Evolutionary conservation across 495 filamentous ascomycete species (phyloP).

Genomic region (Bacidia rubella): DNA sequence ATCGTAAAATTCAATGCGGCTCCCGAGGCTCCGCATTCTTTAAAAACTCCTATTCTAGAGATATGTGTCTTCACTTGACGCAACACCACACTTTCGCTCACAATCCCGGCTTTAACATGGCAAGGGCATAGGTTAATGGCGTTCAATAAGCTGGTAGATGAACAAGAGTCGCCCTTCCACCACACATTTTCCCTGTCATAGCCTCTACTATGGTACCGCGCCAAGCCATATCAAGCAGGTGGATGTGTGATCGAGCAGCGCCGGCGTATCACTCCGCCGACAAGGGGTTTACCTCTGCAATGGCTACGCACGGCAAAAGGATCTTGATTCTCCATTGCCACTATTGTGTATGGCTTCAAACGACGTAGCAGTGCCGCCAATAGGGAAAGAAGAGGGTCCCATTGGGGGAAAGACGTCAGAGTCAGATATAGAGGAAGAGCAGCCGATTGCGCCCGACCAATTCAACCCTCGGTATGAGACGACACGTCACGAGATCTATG

Average conservation of each 20-base stretch:
- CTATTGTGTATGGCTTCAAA: neutral
- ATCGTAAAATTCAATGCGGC: too few relatives aligned
- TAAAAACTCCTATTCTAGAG: too few relatives aligned
- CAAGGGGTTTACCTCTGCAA: neutral
- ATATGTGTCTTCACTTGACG: too few relatives aligned
- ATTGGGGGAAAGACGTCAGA: neutral
- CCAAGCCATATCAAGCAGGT: neutral
- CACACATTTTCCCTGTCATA: too few relatives aligned
- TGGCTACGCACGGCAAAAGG: neutral
- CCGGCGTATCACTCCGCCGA: neutral
- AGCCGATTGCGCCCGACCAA: slow-evolving; percentile 32
- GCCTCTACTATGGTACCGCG: too few relatives aligned
- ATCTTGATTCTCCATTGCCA: neutral
- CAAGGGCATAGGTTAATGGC: too few relatives aligned
- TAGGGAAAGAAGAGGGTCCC: neutral
- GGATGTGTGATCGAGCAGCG: neutral
- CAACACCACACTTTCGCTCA: too few relatives aligned
- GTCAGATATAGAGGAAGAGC: neutral
- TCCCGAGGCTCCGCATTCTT: too few relatives aligned
- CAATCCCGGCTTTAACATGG: too few relatives aligned
- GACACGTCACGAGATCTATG: slow-evolving; percentile 46
- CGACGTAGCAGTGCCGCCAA: neutral
- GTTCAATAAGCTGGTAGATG: too few relatives aligned
- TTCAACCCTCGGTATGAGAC: slow-evolving; percentile 38
- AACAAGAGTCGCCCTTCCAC: too few relatives aligned